These are phyloP conservation scores for Fusarium sp. DNA, from an alignment of 2,329 filamentous ascomycete genomes.

Conservation along the genomic window DNA sequence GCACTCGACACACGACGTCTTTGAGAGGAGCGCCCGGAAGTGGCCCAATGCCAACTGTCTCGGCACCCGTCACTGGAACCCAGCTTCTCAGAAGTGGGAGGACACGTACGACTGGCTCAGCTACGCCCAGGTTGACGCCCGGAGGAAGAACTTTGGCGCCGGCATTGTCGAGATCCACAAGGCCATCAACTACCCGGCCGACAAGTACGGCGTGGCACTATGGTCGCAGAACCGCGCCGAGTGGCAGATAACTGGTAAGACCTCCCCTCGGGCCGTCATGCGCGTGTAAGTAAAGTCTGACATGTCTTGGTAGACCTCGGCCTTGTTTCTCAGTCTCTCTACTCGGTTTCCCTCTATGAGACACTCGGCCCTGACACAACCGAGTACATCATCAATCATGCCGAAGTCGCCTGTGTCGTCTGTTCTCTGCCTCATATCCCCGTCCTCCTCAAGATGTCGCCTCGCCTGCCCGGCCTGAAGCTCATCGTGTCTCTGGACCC, in stretches of 20 bases:
- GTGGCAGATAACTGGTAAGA: slow-evolving; percentile 83
- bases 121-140: slow-evolving; percentile 81
- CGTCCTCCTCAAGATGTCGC: slow-evolving; percentile 80
- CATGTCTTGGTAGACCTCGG: slow-evolving; percentile 74
- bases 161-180: slow-evolving; percentile 87
- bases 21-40: slow-evolving; percentile 75
- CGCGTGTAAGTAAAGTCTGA: slow-evolving; percentile 22
- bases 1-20: slow-evolving; percentile 82
- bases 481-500: slow-evolving; percentile 89
- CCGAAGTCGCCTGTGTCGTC: slow-evolving; percentile 79
- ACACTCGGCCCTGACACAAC: slow-evolving; percentile 91
- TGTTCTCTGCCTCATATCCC: slow-evolving; percentile 86
- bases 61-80: slow-evolving; percentile 84
- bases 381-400: slow-evolving; percentile 96
- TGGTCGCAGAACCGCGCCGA: slow-evolving; percentile 90
- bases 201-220: slow-evolving; percentile 81
- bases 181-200: slow-evolving; percentile 70
- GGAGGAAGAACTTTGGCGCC: slow-evolving; percentile 86
- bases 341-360: slow-evolving; percentile 94
- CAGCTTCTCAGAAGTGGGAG: slow-evolving; percentile 76
- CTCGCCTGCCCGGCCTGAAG: slow-evolving; percentile 84
- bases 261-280: slow-evolving; percentile 8
- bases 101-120: slow-evolving; percentile 86
- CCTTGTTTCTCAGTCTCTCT: slow-evolving; percentile 87
- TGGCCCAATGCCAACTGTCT: slow-evolving; percentile 78